Base-by-base conservation (phyloP, 140 eudicot genomes). In the Anethum foeniculum region DNA sequence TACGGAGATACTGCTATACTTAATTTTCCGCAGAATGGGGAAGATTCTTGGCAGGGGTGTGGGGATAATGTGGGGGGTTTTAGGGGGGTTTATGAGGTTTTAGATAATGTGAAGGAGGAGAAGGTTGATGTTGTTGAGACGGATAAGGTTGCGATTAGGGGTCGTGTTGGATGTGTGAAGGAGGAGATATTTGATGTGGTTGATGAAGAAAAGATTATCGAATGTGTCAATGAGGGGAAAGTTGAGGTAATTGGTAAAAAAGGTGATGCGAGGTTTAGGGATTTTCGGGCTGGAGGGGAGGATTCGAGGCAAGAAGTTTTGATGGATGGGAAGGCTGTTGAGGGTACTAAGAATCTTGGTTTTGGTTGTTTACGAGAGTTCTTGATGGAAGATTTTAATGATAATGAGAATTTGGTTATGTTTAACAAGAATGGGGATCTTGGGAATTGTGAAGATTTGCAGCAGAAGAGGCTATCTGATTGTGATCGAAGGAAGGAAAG, bases 371-470 rank as follows among this genome's bases (percentile, higher is more conserved):
- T 62, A 9, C 1, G 2, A 62, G 34, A 25, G 43, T 6, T 30
- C 1, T 67, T 67, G 23, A 67, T 30, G 23, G 43, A 67, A 16
- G 74, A 67, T 32, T 62, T 10, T 25, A 7, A 62, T 62, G 34
- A 2, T 0, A 25, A 18, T 19, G 62, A 52, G 62, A 5, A 19
- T 52, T 52, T 5, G 62, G 25, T 18, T 4, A 52, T 52, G 58
- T 4, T 15, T 5, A 3, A 25, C 69, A 62, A 62, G 69, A 32
- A 67, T 32, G 9, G 21, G 23, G 5, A 16, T 4, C 6, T 32
- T 12, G 21, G 23, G 74, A 30, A 67, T 67, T 67, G 74, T 32
- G n/a, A 67, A 32, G 74, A 67, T 67, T 67, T 67, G 43, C 74
- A 67, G 69, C 68, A 7, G 15, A 4, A 25, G 69, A 62, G 69